A percentile compares a stretch with the other conserved stretches of the same genome.
phyloP scores from a whole-genome alignment of 2,329 filamentous ascomycete genomes.

The Aspergillus sp. region DNA sequence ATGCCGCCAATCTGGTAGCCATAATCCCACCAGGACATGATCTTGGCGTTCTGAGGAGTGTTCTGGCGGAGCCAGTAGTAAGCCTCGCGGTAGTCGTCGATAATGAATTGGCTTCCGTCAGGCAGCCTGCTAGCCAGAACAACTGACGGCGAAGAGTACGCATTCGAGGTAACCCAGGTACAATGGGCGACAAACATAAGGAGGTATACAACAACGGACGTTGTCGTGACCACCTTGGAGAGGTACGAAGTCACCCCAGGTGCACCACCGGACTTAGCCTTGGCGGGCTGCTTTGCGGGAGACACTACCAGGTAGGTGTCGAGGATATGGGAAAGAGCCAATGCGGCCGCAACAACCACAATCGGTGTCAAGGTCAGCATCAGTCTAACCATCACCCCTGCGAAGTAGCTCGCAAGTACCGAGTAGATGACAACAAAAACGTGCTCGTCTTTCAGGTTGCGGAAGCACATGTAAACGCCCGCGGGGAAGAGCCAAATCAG shows the following conservation, averaged over 20 bases:
- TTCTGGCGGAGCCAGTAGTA: conserved; percentile 99
- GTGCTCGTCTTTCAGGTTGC: conserved; percentile 85
- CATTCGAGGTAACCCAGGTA: conserved; percentile 98
- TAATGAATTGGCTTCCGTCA: conserved; percentile 95
- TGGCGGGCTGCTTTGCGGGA: conserved; percentile 45
- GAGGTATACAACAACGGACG: conserved; percentile 66
- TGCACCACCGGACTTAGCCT: conserved; percentile 51
- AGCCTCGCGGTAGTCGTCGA: conserved; percentile 97
- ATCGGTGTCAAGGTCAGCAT: conserved; percentile 97
- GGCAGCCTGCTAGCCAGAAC: conserved; percentile 86
- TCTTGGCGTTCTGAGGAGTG: conserved; percentile 86
- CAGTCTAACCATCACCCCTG: conserved; percentile 96
- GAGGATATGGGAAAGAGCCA: conserved; percentile 77
- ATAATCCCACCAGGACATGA: conserved; percentile 99
- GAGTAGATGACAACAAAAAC: conserved; percentile 97
- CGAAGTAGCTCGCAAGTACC: conserved; percentile 95
- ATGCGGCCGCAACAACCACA: conserved; percentile 86
- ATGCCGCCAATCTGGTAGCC: conserved; percentile 99
- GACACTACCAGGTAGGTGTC: conserved; percentile 71
- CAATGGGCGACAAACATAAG: conserved; percentile 93
- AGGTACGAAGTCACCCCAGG: conserved; percentile 75
- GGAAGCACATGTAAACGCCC: conserved; percentile 97
- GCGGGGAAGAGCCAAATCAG: conserved; percentile 99
- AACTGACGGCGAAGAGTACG: conserved; percentile 95
- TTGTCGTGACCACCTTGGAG: conserved; percentile 71